Evolutionary conservation across 768 basidiomycete species (phyloP), one percentile per base, ranked within the genome.

Genomic region (Gautieria morchelliformis): DNA sequence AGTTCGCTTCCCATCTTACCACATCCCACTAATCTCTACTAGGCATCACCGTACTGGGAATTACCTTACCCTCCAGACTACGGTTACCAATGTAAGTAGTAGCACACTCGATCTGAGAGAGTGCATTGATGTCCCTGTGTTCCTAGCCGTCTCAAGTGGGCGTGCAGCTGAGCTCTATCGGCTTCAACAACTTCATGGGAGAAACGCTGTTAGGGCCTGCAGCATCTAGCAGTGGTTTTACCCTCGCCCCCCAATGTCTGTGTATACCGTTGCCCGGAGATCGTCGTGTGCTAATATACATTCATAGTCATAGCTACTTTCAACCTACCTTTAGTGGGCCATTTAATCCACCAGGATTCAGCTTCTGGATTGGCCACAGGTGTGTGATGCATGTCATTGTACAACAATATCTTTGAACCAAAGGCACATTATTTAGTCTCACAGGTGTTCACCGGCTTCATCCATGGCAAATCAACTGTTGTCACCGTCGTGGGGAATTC

Each of bases 101-200:
- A 14, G 24, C 19, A 49, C 41, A 27, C 6, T 32, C 30, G 11
- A 17, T 12, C 5, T 39, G 45, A 48, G 41, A 45, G 11, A n/a
- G 39, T 17, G 57, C 48, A n/a, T 42, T 67, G 39, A 66, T 33
- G 11, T 49, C 17, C 27, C 37, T 41, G 20, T 42, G 45, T 52
- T 32, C 27, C 33, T 57, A 85, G 82, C 87, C 87, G 32, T 84
- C 86, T 1, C 85, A 87, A 75, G 84, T 89, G 40, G 87, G 87
- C 27, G 80, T 89, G 12, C 70, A 79, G 58, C 72, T 89, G 8
- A 77, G 74, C 59, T 75, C 77, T 3, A 75, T 89, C 53, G 76
- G 75, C 0, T 89, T 89, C 69, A 72, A 81, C 52, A 81, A 80
- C 17, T 83, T 73, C 62, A 74, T 77, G 35, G 73, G 74, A 27